These are phyloP conservation scores for Plasmopara muralis DNA, from an alignment of 352 stramenopile species.

Conservation along the genomic window DNA sequence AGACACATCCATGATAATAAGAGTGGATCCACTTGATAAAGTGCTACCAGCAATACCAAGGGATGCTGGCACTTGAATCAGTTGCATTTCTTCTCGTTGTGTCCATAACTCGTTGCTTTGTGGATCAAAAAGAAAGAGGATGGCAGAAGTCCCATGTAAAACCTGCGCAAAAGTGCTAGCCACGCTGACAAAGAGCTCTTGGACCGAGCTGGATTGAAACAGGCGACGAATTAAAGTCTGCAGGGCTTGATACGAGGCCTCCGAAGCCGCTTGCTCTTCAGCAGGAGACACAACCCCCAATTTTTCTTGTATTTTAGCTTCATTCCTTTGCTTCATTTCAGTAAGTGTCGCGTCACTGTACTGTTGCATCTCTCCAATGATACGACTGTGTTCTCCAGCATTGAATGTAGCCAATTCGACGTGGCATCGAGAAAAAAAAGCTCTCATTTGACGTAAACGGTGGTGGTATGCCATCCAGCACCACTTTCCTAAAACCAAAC, in stretches of 20 bases:
- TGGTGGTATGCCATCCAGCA: slow-evolving; percentile 46
- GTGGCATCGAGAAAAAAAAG: slow-evolving; percentile 31
- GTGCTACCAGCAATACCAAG: slow-evolving; percentile 51
- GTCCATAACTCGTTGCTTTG: slow-evolving; percentile 64
- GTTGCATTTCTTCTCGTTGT: slow-evolving; percentile 35
- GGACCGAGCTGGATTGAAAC: slow-evolving; percentile 21
- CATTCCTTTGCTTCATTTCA: slow-evolving; percentile 8
- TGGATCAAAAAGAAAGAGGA: slow-evolving; percentile 60
- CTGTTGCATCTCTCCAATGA: slow-evolving; percentile 12
- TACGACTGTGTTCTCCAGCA: slow-evolving; percentile 4
- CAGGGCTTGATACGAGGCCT: slow-evolving; percentile 25
- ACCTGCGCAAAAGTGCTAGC: slow-evolving; percentile 33
- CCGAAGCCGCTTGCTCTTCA: slow-evolving; percentile 22
- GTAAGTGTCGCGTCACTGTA: slow-evolving; percentile 11
- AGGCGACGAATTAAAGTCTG: slow-evolving; percentile 47
- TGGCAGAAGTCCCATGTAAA: slow-evolving; percentile 31
- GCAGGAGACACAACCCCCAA: slow-evolving; percentile 10
- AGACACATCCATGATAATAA: slow-evolving; percentile 35
- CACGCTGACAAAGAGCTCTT: slow-evolving; percentile 43
- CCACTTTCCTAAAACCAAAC: slow-evolving; percentile 30
- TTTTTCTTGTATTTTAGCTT: slow-evolving; percentile 10
- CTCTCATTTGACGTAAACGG: slow-evolving; percentile 24
- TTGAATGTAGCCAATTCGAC: slow-evolving; percentile 8
- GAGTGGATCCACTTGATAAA: slow-evolving; percentile 28
- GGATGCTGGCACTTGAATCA: slow-evolving; percentile 43